Evolutionary conservation across 768 basidiomycete genomes (phyloP).

Genomic region (Russula sp.): DNA sequence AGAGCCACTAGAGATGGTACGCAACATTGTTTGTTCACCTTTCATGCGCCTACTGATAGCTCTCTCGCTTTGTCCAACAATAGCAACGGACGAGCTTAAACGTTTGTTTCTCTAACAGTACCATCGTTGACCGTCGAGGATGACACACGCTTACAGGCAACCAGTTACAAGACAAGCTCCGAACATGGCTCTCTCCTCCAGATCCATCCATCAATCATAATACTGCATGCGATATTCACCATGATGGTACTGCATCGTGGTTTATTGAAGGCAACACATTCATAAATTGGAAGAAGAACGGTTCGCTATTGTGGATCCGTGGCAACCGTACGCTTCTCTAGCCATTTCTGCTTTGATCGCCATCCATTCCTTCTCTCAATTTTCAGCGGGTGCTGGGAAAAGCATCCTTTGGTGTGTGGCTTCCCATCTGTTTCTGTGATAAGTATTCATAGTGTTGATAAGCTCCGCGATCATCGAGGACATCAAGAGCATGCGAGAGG

Average conservation of each 20-base stretch:
- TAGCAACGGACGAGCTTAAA: not conserved
- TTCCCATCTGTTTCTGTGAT: too few species aligned
- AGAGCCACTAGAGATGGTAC: not conserved
- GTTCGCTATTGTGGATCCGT: not conserved
- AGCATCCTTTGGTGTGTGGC: not conserved
- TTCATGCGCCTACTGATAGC: not conserved
- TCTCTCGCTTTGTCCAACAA: not conserved
- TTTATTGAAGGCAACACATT: not conserved
- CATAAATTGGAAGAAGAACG: not conserved
- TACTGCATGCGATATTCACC: not conserved
- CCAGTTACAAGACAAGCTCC: not conserved
- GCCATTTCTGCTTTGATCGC: not conserved
- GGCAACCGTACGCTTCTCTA: not conserved
- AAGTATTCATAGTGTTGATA: not conserved
- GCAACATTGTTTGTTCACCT: not conserved
- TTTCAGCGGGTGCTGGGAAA: conserved; percentile 1
- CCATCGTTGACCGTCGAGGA: too few species aligned
- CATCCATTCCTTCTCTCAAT: not conserved
- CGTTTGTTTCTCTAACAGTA: not conserved
- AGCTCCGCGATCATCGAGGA: conserved; percentile 1
- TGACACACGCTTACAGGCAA: not conserved
- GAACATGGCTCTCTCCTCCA: conserved; percentile 1
- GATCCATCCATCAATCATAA: conserved; percentile 2
- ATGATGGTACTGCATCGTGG: not conserved
- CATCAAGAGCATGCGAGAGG: not conserved